Evolutionary conservation across 148 eudicot genomes (phyloP).

Genomic region (Chenopodium suecicum): DNA sequence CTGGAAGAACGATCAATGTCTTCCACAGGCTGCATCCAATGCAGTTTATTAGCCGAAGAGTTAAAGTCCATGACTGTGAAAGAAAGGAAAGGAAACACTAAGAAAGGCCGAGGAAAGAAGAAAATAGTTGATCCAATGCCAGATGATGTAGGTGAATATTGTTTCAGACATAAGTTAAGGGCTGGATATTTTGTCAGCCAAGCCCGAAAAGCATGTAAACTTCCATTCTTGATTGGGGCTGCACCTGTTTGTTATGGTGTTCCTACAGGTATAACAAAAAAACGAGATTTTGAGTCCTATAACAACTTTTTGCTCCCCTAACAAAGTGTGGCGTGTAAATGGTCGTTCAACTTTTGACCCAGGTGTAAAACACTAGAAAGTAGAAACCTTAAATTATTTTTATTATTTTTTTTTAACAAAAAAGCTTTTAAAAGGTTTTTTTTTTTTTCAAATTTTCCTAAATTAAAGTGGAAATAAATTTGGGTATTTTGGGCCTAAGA

Average conservation of each 20-base stretch:
- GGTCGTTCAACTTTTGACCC: too few species aligned
- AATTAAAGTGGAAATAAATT: too few species aligned
- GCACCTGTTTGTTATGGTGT: constrained; percentile 97
- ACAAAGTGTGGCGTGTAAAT: background rate
- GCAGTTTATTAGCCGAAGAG: constrained; percentile 52
- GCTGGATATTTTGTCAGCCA: constrained; percentile 78
- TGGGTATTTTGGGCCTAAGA: too few species aligned
- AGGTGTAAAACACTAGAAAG: too few species aligned
- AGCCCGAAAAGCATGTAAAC: constrained; percentile 77
- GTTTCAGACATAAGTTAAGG: constrained; percentile 61
- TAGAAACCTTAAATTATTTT: too few species aligned
- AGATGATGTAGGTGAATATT: constrained; percentile 19
- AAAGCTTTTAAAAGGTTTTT: too few species aligned
- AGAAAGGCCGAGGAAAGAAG: constrained; percentile 43
- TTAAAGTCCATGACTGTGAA: constrained; percentile 44
- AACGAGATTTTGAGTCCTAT: constrained; percentile 34
- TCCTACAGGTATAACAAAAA: constrained; percentile 74
- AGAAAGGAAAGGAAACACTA: constrained; percentile 38
- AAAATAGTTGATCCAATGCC: constrained; percentile 15
- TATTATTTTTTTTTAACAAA: too few species aligned
- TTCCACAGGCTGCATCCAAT: constrained; percentile 48
- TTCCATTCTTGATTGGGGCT: constrained; percentile 76
- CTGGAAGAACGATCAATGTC: constrained; percentile 60
- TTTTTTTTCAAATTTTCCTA: too few species aligned
- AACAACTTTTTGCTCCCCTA: background rate